Evolutionary conservation across 1,284 basidiomycete species (phyloP), one percentile per base, ranked within the genome.

Genomic region (Paramarasmius palmivorus): DNA sequence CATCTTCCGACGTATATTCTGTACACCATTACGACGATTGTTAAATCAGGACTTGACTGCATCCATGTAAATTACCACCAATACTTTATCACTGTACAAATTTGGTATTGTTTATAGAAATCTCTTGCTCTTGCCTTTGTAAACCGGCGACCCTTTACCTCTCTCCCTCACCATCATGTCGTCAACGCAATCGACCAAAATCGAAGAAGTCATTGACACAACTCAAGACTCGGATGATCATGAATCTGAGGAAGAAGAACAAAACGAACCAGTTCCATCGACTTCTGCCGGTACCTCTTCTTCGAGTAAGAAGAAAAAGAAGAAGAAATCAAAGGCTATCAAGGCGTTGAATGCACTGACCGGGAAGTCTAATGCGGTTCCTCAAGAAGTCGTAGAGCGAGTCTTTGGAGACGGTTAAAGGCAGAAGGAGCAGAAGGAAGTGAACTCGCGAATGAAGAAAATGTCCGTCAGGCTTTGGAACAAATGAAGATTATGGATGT

Each of bases 401-500:
- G 83, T 86, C n/a, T 17, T 65, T 84, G 53, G 77, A 83, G 55
- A 75, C 77, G 61, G 83, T 88, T n/a, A 54, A 81, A 83, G 67
- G 74, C 74, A 3, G 77, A 83, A 57, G 79, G 80, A 50, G 77
- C 78, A 10, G 65, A 70, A n/a, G 73, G 71, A n/a, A 71, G 71
- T 9, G 69, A 74, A 12, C 73, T 73, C n/a, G 73, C 81, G 25
- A 81, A 83, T 57, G 76, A 77, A 49, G 84, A 83, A 35, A 79
- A 79, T 44, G 77, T 92, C 25, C 72, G 83, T 57, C 70, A 77
- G 57, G 82, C 81, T 14, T 65, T 92, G 58, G 79, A 87, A 60
- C 82, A 85, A 59, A 71, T 91, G 70, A 89, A 83, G 67, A 78
- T 90, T 36, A 84, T 84, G 77, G 88, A 92, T 59, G 78, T 89